Evolutionary conservation across 805 yeast species (phyloP).

Genomic region (Candida ficus): DNA sequence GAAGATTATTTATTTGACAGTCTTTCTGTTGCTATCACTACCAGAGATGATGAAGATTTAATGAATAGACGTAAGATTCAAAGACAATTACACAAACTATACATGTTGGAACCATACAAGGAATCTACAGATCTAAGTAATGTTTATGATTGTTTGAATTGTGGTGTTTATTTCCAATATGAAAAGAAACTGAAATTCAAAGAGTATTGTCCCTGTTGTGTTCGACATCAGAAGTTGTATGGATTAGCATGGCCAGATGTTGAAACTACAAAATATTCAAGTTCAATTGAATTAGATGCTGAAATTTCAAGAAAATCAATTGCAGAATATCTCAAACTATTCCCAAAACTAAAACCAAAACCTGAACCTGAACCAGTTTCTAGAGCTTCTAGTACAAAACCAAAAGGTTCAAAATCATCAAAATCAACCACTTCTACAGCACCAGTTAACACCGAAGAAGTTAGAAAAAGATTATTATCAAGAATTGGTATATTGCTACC

Average conservation of each 20-base stretch:
- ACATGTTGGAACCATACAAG: slow-evolving; percentile 13
- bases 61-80: slow-evolving; percentile 11
- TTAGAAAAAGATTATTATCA: neutral
- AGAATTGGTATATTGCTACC: neutral
- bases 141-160: slow-evolving; percentile 26
- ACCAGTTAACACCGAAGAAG: neutral
- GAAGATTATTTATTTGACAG: slow-evolving; percentile 15
- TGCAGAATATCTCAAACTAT: slow-evolving; percentile 3
- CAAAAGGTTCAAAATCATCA: neutral
- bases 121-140: slow-evolving; percentile 1
- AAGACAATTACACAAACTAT: slow-evolving; percentile 21
- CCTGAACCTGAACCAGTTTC: too few species aligned
- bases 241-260: slow-evolving; percentile 26
- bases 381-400: too few species aligned
- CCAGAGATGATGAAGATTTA: neutral
- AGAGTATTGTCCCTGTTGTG: slow-evolving; percentile 25
- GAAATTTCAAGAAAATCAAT: slow-evolving; percentile 6
- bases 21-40: too few species aligned
- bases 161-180: slow-evolving; percentile 25
- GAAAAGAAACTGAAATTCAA: neutral
- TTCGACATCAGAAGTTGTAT: slow-evolving; percentile 23
- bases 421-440: neutral
- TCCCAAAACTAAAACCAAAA: too few species aligned
- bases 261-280: neutral
- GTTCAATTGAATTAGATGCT: slow-evolving; percentile 3